Percentiles rank a stretch among this genome's conserved stretches.
These are phyloP conservation scores for Dictyostelium discoideum DNA, from an alignment of 78 protist genomes.

Conservation along the genomic window DNA sequence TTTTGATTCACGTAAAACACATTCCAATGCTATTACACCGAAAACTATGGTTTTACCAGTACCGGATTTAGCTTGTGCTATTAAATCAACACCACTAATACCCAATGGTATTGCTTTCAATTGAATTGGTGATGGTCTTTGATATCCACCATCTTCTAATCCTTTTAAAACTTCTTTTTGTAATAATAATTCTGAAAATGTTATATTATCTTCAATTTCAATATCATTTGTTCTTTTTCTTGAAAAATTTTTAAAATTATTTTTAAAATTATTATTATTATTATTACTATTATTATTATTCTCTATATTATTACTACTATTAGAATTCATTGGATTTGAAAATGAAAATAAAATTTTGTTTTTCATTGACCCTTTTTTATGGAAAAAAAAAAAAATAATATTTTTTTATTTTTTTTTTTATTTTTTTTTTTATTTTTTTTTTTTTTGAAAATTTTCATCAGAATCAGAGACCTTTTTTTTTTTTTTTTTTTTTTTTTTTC, in stretches of 20 bases:
- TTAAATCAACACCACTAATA: slow-evolving; percentile 67
- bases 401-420: too few species aligned
- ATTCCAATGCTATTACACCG: slow-evolving; percentile 47
- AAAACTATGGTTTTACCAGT: slow-evolving; percentile 89
- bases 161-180: slow-evolving; percentile 15
- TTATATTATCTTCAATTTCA: slow-evolving; percentile 27
- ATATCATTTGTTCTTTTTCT: slow-evolving; percentile 73
- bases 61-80: slow-evolving; percentile 86
- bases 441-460: neutral
- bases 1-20: neutral
- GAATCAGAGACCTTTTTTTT: neutral
- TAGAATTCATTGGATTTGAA: neutral
- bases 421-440: neutral
- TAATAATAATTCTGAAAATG: slow-evolving; percentile 43
- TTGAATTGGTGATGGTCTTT: slow-evolving; percentile 87
- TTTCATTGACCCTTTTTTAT: too few species aligned
- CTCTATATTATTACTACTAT: too few species aligned
- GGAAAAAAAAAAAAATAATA: too few species aligned
- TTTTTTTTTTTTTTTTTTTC: slow-evolving; percentile 8
- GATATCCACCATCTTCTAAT: slow-evolving; percentile 15
- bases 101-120: slow-evolving; percentile 76
- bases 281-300: neutral
- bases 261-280: neutral
- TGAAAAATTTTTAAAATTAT: neutral
- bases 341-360: neutral